These are phyloP conservation scores for Sisymbrium irio DNA, from an alignment of 345 rosid genomes.

Conservation along the genomic window DNA sequence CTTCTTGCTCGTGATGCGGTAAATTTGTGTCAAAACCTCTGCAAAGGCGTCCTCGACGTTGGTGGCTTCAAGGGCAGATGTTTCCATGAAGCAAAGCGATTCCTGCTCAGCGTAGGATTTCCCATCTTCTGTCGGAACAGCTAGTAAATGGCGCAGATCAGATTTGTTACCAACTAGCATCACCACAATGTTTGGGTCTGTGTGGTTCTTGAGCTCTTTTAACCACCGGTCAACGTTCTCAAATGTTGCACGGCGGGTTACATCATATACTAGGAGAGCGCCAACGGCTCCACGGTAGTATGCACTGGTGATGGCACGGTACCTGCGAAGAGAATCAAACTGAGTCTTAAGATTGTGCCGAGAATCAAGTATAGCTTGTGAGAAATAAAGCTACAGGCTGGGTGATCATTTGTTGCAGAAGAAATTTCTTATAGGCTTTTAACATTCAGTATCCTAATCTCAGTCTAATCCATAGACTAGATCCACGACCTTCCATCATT, in stretches of 20 bases:
- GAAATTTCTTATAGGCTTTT: neutral
- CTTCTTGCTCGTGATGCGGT: constrained; percentile 55
- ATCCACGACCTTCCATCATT: neutral
- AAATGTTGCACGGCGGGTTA: constrained; percentile 62
- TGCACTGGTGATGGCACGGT: constrained; percentile 73
- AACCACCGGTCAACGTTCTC: constrained; percentile 73
- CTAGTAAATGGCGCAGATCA: constrained; percentile 64
- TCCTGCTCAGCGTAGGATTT: constrained; percentile 61
- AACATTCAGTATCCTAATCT: neutral
- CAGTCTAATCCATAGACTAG: neutral
- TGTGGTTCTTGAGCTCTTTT: constrained; percentile 62
- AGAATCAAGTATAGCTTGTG: too few relatives aligned
- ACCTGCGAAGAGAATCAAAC: constrained; percentile 35
- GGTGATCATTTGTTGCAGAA: neutral
- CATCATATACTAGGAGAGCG: constrained; percentile 65
- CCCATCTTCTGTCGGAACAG: constrained; percentile 62
- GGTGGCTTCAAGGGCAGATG: constrained; percentile 65
- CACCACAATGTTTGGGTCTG: constrained; percentile 66
- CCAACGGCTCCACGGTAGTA: constrained; percentile 76
- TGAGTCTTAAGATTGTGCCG: neutral
- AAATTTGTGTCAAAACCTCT: constrained; percentile 61
- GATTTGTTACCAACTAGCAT: constrained; percentile 74
- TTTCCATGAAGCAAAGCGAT: constrained; percentile 60
- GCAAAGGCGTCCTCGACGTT: constrained; percentile 66
- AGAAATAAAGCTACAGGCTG: neutral